Percentiles rank a stretch among this genome's conserved stretches.
These are phyloP conservation scores for Lachnellula occidentalis DNA, from an alignment of 2,329 filamentous ascomycete genomes.

Conservation along the genomic window DNA sequence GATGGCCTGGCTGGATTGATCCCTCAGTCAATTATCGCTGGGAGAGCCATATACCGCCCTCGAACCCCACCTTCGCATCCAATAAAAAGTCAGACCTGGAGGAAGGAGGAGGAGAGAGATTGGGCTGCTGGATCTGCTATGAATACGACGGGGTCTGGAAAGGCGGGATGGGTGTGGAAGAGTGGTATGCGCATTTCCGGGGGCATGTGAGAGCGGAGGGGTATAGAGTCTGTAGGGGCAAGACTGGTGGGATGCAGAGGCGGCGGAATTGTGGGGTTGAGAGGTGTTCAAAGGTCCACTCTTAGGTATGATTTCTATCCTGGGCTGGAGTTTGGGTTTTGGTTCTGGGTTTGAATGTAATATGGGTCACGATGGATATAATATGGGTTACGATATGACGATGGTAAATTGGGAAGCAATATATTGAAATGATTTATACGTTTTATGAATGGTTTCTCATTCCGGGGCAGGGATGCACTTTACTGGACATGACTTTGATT, in stretches of 20 bases:
- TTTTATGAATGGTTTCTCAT: too few relatives aligned
- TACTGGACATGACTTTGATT: too few relatives aligned
- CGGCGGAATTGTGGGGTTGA: slow-evolving; percentile 21
- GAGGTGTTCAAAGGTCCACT: slow-evolving; percentile 24
- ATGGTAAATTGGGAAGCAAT: too few relatives aligned
- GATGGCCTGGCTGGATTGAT: slow-evolving; percentile 23
- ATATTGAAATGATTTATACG: too few relatives aligned
- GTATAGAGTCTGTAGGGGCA: slow-evolving; percentile 21
- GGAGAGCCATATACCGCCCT: slow-evolving; percentile 21
- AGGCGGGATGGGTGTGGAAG: slow-evolving; percentile 14
- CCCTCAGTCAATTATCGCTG: slow-evolving; percentile 25
- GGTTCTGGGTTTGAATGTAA: too few relatives aligned
- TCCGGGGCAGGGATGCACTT: too few relatives aligned
- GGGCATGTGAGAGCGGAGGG: slow-evolving; percentile 22
- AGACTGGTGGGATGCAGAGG: slow-evolving; percentile 25
- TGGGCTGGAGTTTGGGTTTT: too few relatives aligned
- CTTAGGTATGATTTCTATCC: slow-evolving; percentile 1
- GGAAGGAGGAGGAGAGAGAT: slow-evolving; percentile 8
- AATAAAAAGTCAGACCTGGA: slow-evolving; percentile 1
- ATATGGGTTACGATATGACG: too few relatives aligned
- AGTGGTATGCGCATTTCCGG: slow-evolving; percentile 24
- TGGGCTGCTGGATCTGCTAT: slow-evolving; percentile 26
- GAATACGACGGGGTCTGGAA: slow-evolving; percentile 21
- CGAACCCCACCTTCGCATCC: background rate
- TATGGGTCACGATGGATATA: too few relatives aligned